Conservation (phyloP, 2,329 filamentous ascomycete species). For the Epichloe bromicola region DNA sequence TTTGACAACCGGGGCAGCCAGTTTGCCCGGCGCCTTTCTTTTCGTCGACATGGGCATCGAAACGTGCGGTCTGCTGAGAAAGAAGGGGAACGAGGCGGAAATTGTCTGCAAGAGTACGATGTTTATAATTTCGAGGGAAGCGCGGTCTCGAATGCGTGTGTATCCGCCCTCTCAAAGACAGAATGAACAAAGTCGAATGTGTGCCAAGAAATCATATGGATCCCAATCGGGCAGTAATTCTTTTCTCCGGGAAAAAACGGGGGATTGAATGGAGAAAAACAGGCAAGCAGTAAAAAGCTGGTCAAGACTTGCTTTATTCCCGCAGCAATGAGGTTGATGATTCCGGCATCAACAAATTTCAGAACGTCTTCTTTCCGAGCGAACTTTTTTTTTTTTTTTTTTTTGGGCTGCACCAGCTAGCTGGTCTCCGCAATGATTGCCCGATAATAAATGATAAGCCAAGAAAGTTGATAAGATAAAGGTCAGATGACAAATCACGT, state of each 20-base stretch:
- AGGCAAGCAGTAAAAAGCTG: neutral
- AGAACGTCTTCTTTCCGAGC: constrained; percentile 11
- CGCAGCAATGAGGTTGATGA: neutral
- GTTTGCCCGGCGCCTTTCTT: constrained; percentile 44
- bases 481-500: neutral
- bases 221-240: neutral
- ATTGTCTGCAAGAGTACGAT: neutral
- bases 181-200: neutral
- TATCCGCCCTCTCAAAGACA: neutral
- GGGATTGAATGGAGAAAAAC: neutral
- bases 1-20: constrained; percentile 42
- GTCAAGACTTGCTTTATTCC: neutral
- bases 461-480: neutral
- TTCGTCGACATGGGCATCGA: constrained; percentile 42
- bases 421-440: constrained; percentile 5
- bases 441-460: neutral
- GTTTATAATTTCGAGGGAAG: neutral
- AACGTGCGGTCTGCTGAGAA: neutral
- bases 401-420: constrained; percentile 11
- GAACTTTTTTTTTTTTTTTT: constrained; percentile 17
- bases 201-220: neutral
- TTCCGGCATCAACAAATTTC: constrained; percentile 17
- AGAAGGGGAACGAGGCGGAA: too few relatives aligned
- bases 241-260: neutral
- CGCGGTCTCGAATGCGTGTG: neutral